Evolutionary conservation across 768 basidiomycete species (phyloP).

Genomic region (Suillus fuscotomentosus): DNA sequence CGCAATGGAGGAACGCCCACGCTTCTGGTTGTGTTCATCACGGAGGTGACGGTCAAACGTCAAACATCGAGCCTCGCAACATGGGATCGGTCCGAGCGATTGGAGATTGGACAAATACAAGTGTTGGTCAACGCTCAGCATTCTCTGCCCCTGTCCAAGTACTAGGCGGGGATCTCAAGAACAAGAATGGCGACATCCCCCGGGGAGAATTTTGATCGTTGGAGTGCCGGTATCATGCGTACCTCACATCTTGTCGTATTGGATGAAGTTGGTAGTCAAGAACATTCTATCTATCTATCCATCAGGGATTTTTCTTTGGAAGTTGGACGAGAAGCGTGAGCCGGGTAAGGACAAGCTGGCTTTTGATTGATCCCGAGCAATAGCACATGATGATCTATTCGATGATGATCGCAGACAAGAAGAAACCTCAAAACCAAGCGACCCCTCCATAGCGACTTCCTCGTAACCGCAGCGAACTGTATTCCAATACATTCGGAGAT

Average conservation of each 20-base stretch:
- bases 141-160: background rate
- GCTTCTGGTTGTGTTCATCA: background rate
- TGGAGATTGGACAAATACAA: background rate
- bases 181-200: background rate
- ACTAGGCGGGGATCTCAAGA: background rate
- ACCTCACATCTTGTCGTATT: background rate
- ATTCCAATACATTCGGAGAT: background rate
- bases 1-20: background rate
- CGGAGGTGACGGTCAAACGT: background rate
- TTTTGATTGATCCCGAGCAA: background rate
- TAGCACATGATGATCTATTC: background rate
- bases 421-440: background rate
- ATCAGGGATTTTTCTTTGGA: background rate
- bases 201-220: background rate
- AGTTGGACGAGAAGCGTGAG: background rate
- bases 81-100: background rate
- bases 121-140: background rate
- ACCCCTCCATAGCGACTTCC: background rate
- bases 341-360: background rate
- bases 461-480: background rate
- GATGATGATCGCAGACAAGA: background rate
- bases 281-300: background rate
- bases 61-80: background rate
- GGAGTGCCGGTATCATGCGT: background rate
- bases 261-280: background rate